Base-by-base conservation (phyloP, 1,284 basidiomycete genomes). In the Ustilago crameri region DNA sequence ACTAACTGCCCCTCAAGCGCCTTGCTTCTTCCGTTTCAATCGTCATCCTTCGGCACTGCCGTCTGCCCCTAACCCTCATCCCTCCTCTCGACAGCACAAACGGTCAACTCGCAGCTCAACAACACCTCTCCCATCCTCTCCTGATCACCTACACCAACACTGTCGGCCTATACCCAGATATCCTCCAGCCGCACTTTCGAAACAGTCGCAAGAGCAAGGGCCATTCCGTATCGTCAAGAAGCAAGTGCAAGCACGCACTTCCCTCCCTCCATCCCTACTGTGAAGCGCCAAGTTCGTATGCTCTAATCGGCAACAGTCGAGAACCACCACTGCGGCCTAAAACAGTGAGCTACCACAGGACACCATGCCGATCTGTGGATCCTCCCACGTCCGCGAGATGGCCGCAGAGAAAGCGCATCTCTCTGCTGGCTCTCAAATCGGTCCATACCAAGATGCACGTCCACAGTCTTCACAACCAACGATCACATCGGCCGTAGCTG, bases 401-500 rank as follows among this genome's bases (percentile, higher is more conserved):
- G 69, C 69, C 14, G 48, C 24, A 34, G 52, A 64, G 35, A 67
- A 67, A 32, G 69, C 64, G 1, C 69, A 72, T 42, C 51, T 63
- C 51, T 72, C 69, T 23, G 69, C 69, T 27, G 56, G 69, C 52
- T 46, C 51, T 10, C 64, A 67, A 50, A 43, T 72, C 30, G 64
- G 59, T 15, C 59, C 64, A 9, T 51, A n/a, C 26, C 69, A 72
- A 44, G 47, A 64, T 47, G 49, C 69, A 23, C 52, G 63, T 18
- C 70, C 63, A 9, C 70, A 70, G 40, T 67, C 67, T 14, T 48
- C 62, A 5, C 69, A 75, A n/a, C 51, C 68, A 10, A 80, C 78
- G 44, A 78, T 80, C 63, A 80, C 76, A 42, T 80, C 78, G 20
- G 78, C 78, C n/a, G 59, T 80, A 17, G 78, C 78, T 17, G 76